phyloP scores from a whole-genome alignment of 2,329 filamentous ascomycete species.

The Sclerotinia trifoliorum region DNA sequence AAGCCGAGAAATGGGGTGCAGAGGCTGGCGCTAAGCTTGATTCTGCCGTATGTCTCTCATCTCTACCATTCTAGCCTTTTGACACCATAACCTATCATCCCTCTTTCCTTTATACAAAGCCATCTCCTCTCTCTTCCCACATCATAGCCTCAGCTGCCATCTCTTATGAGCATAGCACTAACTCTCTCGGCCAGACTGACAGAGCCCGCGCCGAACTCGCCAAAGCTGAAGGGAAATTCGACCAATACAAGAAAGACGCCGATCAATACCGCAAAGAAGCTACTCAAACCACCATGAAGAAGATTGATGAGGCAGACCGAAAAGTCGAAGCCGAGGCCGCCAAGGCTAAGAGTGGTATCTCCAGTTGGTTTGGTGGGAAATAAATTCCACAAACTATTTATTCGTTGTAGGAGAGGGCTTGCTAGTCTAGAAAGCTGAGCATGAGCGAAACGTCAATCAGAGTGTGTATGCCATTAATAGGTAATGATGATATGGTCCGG shows the following conservation, averaged over 20 bases:
- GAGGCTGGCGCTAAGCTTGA: slow-evolving; percentile 67
- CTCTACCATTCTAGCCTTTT: neutral
- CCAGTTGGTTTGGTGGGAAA: slow-evolving; percentile 78
- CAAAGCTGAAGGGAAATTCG: slow-evolving; percentile 59
- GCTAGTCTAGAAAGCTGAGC: neutral
- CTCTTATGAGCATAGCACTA: slow-evolving; percentile 21
- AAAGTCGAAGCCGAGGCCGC: slow-evolving; percentile 75
- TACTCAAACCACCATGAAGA: slow-evolving; percentile 63
- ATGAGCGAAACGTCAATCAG: neutral
- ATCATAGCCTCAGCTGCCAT: no score
- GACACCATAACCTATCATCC: neutral
- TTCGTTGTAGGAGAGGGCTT: neutral
- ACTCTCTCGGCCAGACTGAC: slow-evolving; percentile 48
- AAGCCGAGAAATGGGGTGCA: slow-evolving; percentile 60
- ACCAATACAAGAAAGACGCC: slow-evolving; percentile 60
- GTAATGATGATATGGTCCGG: slow-evolving; percentile 12
- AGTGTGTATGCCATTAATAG: neutral
- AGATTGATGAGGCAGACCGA: slow-evolving; percentile 79
- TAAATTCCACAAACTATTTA: slow-evolving; percentile 38
- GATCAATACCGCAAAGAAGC: slow-evolving; percentile 62
- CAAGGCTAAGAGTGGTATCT: slow-evolving; percentile 81
- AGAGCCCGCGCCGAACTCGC: slow-evolving; percentile 63
- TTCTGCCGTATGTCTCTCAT: slow-evolving; percentile 56
- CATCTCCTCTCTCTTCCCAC: neutral
- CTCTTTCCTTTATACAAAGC: neutral